Base-by-base conservation (phyloP, 2,329 filamentous ascomycete species). In the Sclerotinia minor region DNA sequence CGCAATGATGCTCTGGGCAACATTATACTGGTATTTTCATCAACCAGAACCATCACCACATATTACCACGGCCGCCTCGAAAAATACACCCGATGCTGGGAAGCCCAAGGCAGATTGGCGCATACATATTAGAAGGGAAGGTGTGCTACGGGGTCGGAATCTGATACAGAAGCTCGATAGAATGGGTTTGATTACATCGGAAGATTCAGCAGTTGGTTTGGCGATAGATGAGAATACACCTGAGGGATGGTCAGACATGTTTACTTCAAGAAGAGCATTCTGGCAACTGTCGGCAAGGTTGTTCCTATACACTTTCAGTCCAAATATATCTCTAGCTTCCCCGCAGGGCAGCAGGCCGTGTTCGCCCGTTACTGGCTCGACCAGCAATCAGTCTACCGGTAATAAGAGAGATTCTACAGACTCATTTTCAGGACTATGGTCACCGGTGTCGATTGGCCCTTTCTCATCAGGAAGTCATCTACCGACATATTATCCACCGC, bases 21-120 rank as follows among this genome's bases (percentile, higher is more conserved):
- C 92, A 1, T 82, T 98, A 53, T 97, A 92, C 82, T 98, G 94
- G 94, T 98, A 98, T 81, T 98, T 97, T 74, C 94, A 97, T 80
- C 92, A 96, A 78, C 85, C 88, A 0, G 85, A 89, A 73, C 94
- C 94, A 0, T 82, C 84, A 29, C 83, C 85, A 0, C 84, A 86
- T 61, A 76, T 95, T 45, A 83, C 83, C 24, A 91, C 86, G 8
- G 81, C 86, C 6, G 82, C 85, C 0, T 91, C 89, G 1, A 85
- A 83, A 71, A 77, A 83, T 68, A 94, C 92, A 0, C 90, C 90
- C 0, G 81, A 85, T 24, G 77, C 80, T 6, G 94, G 91, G 6
- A 89, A 87, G 71, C 94, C 94, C 2, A 88, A 86, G 71, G 93
- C 91, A 44, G 92, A 96, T 68, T 98, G 94, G 94, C 84, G 87